Evolutionary conservation across 805 yeast genomes (phyloP).

Genomic region (Clavispora asparagi): DNA sequence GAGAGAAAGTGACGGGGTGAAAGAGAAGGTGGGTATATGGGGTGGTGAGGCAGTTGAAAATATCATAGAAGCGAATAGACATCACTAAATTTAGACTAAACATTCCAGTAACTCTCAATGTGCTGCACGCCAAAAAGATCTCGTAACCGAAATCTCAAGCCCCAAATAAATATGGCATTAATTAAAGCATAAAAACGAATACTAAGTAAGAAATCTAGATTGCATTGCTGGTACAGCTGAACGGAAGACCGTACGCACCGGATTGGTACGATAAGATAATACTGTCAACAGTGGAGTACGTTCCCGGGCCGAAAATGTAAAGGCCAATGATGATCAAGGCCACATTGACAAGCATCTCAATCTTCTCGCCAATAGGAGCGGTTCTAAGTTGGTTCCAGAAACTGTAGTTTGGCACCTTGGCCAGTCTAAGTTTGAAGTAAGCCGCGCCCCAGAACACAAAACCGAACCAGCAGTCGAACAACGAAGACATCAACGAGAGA

Average conservation of each 20-base stretch:
- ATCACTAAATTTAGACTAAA: too few species aligned
- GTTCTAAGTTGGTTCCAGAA: conserved; percentile 20
- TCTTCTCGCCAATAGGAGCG: conserved; percentile 25
- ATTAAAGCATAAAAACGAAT: neutral
- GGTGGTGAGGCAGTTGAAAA: too few species aligned
- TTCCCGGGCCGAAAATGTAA: conserved; percentile 56
- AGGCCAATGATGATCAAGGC: conserved; percentile 43
- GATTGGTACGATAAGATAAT: conserved; percentile 47
- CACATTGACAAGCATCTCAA: conserved; percentile 33
- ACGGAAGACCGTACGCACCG: conserved; percentile 47
- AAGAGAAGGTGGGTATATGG: too few species aligned
- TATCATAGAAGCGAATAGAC: too few species aligned
- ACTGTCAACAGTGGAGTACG: conserved; percentile 51
- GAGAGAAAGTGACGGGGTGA: too few species aligned
- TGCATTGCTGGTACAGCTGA: conserved; percentile 43
- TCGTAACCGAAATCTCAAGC: too few species aligned
- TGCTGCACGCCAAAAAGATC: too few species aligned
- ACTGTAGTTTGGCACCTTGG: conserved; percentile 11
- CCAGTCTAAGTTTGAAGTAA: conserved; percentile 39
- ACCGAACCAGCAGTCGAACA: conserved; percentile 64
- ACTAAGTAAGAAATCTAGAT: conserved; percentile 1
- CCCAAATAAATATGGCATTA: neutral
- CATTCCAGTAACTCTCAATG: too few species aligned
- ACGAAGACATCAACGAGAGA: conserved; percentile 53
- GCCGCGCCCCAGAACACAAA: conserved; percentile 62